Conservation (phyloP, 2,329 filamentous ascomycete species). For the Escovopsis sp. region DNA sequence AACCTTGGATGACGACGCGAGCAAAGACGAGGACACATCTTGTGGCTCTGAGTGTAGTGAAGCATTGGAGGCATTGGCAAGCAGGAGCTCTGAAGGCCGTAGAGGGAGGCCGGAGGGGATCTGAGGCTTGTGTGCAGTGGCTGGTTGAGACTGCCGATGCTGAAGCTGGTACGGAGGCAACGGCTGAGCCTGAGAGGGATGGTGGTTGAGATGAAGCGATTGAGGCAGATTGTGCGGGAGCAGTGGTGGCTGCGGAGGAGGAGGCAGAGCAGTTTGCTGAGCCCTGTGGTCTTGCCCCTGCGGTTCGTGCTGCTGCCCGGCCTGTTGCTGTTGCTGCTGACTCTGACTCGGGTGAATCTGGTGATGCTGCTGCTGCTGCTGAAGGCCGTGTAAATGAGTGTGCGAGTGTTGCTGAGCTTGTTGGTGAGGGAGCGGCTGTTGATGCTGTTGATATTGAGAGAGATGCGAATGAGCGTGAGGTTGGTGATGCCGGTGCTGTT, state of each 20-base stretch:
- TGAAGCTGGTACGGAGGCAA: background rate
- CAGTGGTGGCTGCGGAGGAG: conserved; percentile 4
- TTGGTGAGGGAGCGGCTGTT: conserved; percentile 2
- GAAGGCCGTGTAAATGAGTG: conserved; percentile 8
- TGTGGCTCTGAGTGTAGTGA: conserved; percentile 2
- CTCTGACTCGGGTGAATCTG: background rate
- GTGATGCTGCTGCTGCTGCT: background rate
- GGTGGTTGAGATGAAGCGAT: background rate
- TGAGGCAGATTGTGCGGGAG: background rate
- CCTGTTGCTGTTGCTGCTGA: background rate
- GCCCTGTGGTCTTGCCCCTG: conserved; percentile 6
- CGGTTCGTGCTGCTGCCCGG: conserved; percentile 1
- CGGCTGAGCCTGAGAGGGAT: conserved; percentile 1
- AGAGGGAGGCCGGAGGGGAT: conserved; percentile 5
- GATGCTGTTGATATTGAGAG: background rate
- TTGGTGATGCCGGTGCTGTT: conserved; percentile 4
- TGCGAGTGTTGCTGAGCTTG: conserved; percentile 7
- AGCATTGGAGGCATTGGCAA: conserved; percentile 6
- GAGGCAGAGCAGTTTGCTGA: conserved; percentile 2
- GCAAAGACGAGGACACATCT: conserved; percentile 7
- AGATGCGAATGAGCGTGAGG: background rate
- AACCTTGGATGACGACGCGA: conserved; percentile 19
- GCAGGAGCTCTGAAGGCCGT: conserved; percentile 11
- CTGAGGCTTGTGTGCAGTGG: conserved; percentile 1
- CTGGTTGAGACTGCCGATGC: background rate